Percentiles rank a stretch among this genome's conserved stretches.
Conservation (phyloP, 768 basidiomycete species). For the Pleurotus eryngii region DNA sequence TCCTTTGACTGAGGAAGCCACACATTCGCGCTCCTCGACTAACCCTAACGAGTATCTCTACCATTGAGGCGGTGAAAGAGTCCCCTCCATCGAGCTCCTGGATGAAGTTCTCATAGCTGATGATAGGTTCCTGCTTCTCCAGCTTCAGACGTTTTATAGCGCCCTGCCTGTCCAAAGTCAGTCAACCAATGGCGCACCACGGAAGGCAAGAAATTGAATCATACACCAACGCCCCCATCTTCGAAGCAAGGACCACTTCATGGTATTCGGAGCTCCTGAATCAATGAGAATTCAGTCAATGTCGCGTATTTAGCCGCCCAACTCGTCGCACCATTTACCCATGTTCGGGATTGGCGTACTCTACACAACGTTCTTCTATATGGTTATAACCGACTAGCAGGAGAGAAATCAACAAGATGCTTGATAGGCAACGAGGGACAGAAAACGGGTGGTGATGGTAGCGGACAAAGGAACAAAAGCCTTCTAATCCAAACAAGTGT, state of each 20-base stretch:
- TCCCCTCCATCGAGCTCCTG: slow-evolving; percentile 77
- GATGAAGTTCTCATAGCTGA: slow-evolving; percentile 74
- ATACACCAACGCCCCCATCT: slow-evolving; percentile 78
- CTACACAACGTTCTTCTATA: not conserved
- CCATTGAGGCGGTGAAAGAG: slow-evolving; percentile 71
- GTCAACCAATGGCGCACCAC: not conserved
- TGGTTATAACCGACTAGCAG: not conserved
- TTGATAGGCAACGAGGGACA: not conserved
- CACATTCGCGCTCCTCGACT: slow-evolving; percentile 16
- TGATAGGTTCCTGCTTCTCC: slow-evolving; percentile 60
- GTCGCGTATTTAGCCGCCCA: slow-evolving; percentile 4
- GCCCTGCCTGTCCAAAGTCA: slow-evolving; percentile 47
- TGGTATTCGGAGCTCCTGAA: slow-evolving; percentile 67
- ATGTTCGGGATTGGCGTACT: slow-evolving; percentile 33
- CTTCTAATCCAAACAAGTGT: slow-evolving; percentile 7
- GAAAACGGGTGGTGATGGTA: slow-evolving; percentile 9
- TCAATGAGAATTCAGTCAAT: not conserved
- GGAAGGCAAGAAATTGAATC: slow-evolving; percentile 17
- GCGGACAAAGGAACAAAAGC: not conserved
- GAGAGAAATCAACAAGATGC: slow-evolving; percentile 5
- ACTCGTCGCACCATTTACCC: slow-evolving; percentile 64
- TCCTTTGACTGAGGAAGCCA: not conserved
- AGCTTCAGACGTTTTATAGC: slow-evolving; percentile 66
- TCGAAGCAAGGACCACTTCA: slow-evolving; percentile 70
- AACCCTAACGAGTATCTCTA: slow-evolving; percentile 80